Conservation (phyloP, 2,329 filamentous ascomycete species). For the Pseudogymnoascus sp. region DNA sequence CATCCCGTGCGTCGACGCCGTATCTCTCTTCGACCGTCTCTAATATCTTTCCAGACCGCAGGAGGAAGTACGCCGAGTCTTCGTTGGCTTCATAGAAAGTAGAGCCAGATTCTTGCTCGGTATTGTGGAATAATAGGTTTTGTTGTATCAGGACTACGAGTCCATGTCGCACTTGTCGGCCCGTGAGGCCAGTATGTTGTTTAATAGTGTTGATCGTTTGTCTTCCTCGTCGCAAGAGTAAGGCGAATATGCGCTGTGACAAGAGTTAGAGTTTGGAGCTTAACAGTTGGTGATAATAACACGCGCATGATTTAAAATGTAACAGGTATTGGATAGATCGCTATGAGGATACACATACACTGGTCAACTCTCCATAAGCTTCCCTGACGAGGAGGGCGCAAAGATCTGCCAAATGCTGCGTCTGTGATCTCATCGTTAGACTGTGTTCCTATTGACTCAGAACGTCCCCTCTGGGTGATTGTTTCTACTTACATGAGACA, state of each 20-base stretch:
- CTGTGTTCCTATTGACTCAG: conserved; percentile 17
- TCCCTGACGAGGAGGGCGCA: conserved; percentile 85
- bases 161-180: conserved; percentile 71
- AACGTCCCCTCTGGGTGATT: conserved; percentile 20
- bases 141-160: conserved; percentile 82
- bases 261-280: conserved; percentile 19
- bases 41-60: conserved; percentile 74
- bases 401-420: conserved; percentile 74
- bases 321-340: not conserved
- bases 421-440: conserved; percentile 35
- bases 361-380: conserved; percentile 82
- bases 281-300: not conserved
- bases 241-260: conserved; percentile 70
- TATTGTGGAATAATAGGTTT: conserved; percentile 70
- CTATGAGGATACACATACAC: conserved; percentile 51
- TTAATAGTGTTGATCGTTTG: conserved; percentile 62
- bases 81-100: conserved; percentile 81
- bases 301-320: conserved; percentile 1
- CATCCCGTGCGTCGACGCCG: conserved; percentile 63
- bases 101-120: conserved; percentile 50
- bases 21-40: conserved; percentile 66
- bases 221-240: conserved; percentile 71
- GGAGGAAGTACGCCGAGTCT: conserved; percentile 69
- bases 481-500: conserved; percentile 45
- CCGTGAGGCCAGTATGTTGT: conserved; percentile 62